Evolutionary conservation across 306 rosid genomes (phyloP).

Genomic region (barrel medic (Medicago truncatula)): DNA sequence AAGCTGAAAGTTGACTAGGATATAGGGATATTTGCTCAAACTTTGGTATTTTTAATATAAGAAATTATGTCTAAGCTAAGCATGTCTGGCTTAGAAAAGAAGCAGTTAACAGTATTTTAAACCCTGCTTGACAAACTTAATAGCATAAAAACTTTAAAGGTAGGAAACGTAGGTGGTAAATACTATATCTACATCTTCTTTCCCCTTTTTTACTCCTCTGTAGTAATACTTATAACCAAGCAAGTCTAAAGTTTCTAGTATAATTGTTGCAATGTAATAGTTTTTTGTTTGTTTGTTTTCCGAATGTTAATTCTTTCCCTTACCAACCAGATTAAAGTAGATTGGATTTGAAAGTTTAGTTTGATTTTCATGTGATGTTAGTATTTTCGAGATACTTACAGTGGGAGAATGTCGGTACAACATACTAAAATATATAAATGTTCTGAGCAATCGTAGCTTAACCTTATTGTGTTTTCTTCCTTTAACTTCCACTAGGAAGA

Average conservation of each 20-base stretch:
- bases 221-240: too few relatives aligned
- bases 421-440: background rate
- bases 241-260: too few relatives aligned
- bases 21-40: background rate
- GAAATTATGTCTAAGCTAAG: background rate
- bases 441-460: background rate
- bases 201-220: too few relatives aligned
- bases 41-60: slow-evolving; percentile 16
- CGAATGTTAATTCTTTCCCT: background rate
- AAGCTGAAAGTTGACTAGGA: too few relatives aligned
- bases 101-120: background rate
- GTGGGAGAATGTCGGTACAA: background rate
- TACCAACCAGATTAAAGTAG: background rate
- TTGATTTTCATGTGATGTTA: background rate
- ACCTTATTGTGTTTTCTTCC: background rate
- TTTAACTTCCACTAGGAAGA: background rate
- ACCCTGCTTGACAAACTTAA: slow-evolving; percentile 4
- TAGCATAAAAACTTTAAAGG: background rate
- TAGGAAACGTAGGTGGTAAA: background rate
- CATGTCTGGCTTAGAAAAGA: too few relatives aligned
- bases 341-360: background rate
- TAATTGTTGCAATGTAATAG: too few relatives aligned
- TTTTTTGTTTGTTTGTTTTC: too few relatives aligned
- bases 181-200: too few relatives aligned
- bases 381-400: background rate